Conservation (phyloP, 306 rosid genomes). For the Macrotyloma uniflorum region DNA sequence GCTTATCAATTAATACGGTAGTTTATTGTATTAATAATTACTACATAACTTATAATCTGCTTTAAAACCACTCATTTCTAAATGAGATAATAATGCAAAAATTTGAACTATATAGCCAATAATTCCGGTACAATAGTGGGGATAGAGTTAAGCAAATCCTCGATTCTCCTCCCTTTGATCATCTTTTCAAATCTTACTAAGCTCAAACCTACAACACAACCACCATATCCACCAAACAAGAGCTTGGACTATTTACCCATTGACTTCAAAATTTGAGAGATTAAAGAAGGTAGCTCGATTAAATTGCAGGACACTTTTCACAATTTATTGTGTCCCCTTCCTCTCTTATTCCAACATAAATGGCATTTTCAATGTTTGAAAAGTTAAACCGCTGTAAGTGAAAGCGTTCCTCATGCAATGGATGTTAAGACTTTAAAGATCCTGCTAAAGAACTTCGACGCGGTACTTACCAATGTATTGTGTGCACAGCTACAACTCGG, state of each 20-base stretch:
- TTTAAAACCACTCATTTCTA: neutral
- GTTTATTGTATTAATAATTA: neutral
- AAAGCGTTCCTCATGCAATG: neutral
- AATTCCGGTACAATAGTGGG: neutral
- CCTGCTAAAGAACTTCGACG: neutral
- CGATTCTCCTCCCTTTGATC: neutral
- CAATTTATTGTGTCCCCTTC: neutral
- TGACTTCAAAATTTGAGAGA: neutral
- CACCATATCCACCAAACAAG: neutral
- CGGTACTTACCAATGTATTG: neutral
- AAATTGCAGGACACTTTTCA: no score
- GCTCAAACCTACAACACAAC: neutral
- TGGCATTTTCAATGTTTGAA: neutral
- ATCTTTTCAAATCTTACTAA: neutral
- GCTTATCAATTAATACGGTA: neutral
- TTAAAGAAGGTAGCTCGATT: no score
- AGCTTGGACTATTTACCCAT: neutral
- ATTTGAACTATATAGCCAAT: neutral
- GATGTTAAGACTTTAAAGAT: neutral
- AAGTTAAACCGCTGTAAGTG: neutral
- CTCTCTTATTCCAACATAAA: neutral
- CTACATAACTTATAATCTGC: neutral
- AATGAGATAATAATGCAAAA: no score
- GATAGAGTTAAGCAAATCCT: neutral
- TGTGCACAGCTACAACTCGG: neutral